Evolutionary conservation across 345 rosid genomes (phyloP).

Genomic region (Citrus sp.): DNA sequence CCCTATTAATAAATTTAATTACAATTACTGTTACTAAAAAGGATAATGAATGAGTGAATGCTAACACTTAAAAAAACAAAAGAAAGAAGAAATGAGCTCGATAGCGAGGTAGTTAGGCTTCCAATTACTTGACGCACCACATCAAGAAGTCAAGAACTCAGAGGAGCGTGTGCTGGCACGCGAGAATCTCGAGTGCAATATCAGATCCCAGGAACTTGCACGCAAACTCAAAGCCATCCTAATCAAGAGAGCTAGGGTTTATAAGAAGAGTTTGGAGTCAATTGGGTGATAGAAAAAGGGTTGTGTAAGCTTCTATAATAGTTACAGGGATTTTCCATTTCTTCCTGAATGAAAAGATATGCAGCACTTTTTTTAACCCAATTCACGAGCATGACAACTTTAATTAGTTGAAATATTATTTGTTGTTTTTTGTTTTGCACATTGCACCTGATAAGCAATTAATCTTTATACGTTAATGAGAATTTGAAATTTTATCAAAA

Average conservation of each 20-base stretch:
- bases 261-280: constrained; percentile 14
- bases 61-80: too few species aligned
- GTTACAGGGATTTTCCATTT: neutral
- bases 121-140: constrained; percentile 35
- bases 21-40: too few species aligned
- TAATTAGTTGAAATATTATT: too few species aligned
- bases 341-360: constrained; percentile 1
- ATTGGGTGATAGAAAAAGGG: neutral
- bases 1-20: too few species aligned
- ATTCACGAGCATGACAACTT: neutral
- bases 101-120: constrained; percentile 11
- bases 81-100: constrained; percentile 17
- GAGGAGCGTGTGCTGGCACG: constrained; percentile 87
- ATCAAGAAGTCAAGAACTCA: constrained; percentile 86
- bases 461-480: too few species aligned
- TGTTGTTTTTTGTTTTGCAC: too few species aligned
- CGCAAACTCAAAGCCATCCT: constrained; percentile 75
- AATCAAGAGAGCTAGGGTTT: constrained; percentile 66
- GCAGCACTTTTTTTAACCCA: neutral
- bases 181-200: constrained; percentile 55
- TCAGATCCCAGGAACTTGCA: constrained; percentile 66
- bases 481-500: too few species aligned
- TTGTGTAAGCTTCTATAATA: neutral
- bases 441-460: too few species aligned
- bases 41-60: too few species aligned